Evolutionary conservation across 768 basidiomycete genomes (phyloP), one percentile per base, ranked within the genome.

Genomic region (Leccinellum luteum): DNA sequence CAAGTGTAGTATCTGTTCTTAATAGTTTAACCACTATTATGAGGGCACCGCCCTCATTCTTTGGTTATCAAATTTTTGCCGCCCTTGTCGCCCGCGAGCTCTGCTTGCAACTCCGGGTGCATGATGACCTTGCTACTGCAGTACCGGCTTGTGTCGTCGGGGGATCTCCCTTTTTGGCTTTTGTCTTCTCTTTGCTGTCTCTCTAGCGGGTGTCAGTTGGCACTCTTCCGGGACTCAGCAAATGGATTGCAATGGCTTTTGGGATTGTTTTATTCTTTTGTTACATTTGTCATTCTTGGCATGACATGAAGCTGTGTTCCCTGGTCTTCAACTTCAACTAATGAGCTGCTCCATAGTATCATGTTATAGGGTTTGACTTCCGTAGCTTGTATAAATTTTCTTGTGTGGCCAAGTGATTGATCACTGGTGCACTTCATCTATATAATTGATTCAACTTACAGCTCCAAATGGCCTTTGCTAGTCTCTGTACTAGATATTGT

Each of bases 1-100:
- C 83, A 85, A 84, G 84, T 84, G 84, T 84, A 85, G 84, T 84
- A 85, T 84, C 83, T 84, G 82, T 84, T 84, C 81, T 84, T 82
- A 77, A 78, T 77, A 84, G 80, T 75, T 62, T 73, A 81, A 72
- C 80, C 79, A 79, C 80, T 81, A 79, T 81, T 80, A 81, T 80
- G 78, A 70, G 69, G 74, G 78, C 80, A 81, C 74, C 73, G 80
- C 78, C 67, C 72, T 73, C 74, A 76, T 79, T 79, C 31, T 68
- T 68, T 81, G 80, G 80, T 83, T 82, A 82, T 81, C 75, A 78
- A 69, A 69, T 63, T 69, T 69, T 69, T 69, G 69, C 31, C 57
- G 61, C 68, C 66, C 49, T 51, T 51, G 49, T 34, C 17, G 30
- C 49, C 6, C 7, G 49, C 7, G 49, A 51, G 49, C 76, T 76